Conservation (phyloP, 805 yeast species). For the Brettanomyces bruxellensis region DNA sequence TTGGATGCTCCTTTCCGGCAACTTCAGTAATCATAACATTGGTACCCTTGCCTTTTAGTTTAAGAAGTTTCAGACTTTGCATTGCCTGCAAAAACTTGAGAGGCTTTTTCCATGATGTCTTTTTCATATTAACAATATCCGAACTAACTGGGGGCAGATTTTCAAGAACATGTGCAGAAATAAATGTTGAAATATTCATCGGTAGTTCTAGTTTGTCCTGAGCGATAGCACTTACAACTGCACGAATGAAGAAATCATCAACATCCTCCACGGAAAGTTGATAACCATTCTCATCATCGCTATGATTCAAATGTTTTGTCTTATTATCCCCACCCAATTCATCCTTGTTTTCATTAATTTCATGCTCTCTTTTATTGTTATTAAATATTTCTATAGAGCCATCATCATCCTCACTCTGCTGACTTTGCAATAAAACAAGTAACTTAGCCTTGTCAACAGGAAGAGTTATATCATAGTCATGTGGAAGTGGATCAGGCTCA, state of each 20-base stretch:
- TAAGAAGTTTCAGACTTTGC: constrained; percentile 65
- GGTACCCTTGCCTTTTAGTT: constrained; percentile 78
- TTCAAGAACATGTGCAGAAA: constrained; percentile 57
- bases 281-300: constrained; percentile 14
- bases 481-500: constrained; percentile 9
- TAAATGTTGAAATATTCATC: constrained; percentile 61
- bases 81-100: constrained; percentile 78
- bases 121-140: constrained; percentile 52
- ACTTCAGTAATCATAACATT: constrained; percentile 52
- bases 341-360: background rate
- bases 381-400: too few species aligned
- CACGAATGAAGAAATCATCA: constrained; percentile 64
- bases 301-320: background rate
- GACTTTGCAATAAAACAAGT: background rate
- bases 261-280: constrained; percentile 51
- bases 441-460: constrained; percentile 3
- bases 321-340: background rate
- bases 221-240: constrained; percentile 63
- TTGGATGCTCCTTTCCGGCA: constrained; percentile 37
- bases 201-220: constrained; percentile 53
- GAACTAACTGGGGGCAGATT: constrained; percentile 66
- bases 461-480: background rate
- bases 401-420: too few species aligned
- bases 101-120: constrained; percentile 84
- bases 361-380: background rate